These are phyloP conservation scores for Leishmania tropica DNA, from an alignment of 208 protist species.

Conservation along the genomic window DNA sequence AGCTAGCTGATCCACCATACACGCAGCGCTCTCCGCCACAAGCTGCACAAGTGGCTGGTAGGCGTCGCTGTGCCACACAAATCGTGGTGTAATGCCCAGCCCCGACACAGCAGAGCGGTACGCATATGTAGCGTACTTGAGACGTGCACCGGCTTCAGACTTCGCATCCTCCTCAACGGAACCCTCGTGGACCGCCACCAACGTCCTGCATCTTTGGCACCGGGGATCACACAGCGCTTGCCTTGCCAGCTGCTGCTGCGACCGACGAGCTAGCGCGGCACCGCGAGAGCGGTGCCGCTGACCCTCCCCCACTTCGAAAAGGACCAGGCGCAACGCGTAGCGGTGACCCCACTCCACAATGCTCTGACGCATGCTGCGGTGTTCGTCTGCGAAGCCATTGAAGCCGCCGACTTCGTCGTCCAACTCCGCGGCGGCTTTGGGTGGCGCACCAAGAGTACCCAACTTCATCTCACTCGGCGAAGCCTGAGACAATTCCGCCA, in stretches of 20 bases:
- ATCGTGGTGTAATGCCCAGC: neutral
- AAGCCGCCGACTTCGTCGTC: neutral
- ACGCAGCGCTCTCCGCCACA: neutral
- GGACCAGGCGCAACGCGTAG: conserved; percentile 26
- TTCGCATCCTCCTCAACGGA: neutral
- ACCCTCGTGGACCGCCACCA: neutral
- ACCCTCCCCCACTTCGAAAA: conserved; percentile 17
- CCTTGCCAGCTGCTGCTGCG: neutral
- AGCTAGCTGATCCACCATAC: neutral
- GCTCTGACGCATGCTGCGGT: conserved; percentile 1
- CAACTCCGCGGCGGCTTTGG: neutral
- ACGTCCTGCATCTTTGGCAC: neutral
- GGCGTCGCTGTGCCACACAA: conserved; percentile 13
- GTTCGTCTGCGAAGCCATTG: neutral
- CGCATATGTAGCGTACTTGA: neutral
- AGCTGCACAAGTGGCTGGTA: conserved; percentile 4
- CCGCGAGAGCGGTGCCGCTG: conserved; percentile 12
- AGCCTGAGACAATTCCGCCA: neutral
- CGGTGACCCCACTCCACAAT: conserved; percentile 18
- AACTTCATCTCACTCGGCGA: neutral
- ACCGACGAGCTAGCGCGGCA: neutral
- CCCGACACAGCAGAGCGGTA: neutral
- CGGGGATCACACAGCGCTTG: neutral
- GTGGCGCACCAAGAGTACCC: neutral
- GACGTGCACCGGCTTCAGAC: neutral